Evolutionary conservation across 208 protist genomes (phyloP).

Genomic region (Strigomonas oncopelti): DNA sequence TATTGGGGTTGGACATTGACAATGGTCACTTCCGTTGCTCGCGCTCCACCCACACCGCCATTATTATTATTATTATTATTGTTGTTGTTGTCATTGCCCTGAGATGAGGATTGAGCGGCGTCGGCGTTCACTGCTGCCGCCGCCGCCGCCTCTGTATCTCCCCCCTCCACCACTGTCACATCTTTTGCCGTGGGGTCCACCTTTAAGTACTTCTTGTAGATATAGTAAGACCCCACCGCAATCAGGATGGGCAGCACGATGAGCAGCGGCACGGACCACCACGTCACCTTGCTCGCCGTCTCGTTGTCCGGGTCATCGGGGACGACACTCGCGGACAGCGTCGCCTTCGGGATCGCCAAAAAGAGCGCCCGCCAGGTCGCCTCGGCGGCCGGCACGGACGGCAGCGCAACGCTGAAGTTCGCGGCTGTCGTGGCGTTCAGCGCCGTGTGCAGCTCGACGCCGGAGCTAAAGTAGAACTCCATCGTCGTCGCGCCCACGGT

Average conservation of each 20-base stretch:
- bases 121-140: neutral
- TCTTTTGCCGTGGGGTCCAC: neutral
- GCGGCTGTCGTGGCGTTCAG: conserved; percentile 8
- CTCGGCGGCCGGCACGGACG: conserved; percentile 23
- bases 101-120: neutral
- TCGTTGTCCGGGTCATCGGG: conserved; percentile 39
- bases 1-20: conserved; percentile 3
- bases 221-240: conserved; percentile 29
- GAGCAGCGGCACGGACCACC: conserved; percentile 45
- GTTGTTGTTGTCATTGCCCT: neutral
- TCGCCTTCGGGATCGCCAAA: conserved; percentile 38
- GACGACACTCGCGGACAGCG: conserved; percentile 18
- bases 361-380: conserved; percentile 40
- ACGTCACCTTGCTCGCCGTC: conserved; percentile 33
- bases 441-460: conserved; percentile 35
- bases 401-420: conserved; percentile 6
- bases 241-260: conserved; percentile 38
- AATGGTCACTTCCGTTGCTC: neutral
- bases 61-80: conserved; percentile 13
- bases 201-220: conserved; percentile 49
- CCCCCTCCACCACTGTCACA: neutral
- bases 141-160: conserved; percentile 3
- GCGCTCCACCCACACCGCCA: neutral
- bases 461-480: conserved; percentile 60
- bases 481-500: conserved; percentile 19